Evolutionary conservation across 176 grass and related monocot genomes (phyloP).

Genomic region (Aechmea fasciata): DNA sequence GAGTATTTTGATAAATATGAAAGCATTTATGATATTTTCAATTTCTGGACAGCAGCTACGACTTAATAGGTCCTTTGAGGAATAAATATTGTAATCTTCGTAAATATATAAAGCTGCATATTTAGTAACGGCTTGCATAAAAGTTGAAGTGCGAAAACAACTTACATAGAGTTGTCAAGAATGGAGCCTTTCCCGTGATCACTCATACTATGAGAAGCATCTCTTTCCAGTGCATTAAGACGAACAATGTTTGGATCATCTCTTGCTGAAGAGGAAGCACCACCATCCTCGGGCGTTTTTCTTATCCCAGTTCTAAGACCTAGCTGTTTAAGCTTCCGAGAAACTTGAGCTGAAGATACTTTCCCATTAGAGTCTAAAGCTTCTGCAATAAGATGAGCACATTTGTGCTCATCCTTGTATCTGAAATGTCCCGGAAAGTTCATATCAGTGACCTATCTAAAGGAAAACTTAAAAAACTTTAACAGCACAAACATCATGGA

Average conservation of each 20-base stretch:
- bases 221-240: constrained; percentile 6
- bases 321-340: constrained; percentile 71
- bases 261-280: constrained; percentile 23
- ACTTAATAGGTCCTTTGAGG: not conserved
- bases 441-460: not conserved
- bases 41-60: too few species aligned
- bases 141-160: not conserved
- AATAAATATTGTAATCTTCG: constrained; percentile 7
- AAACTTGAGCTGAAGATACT: constrained; percentile 69
- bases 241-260: constrained; percentile 23
- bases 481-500: not conserved
- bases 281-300: constrained; percentile 31
- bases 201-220: constrained; percentile 3
- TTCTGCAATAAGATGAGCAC: constrained; percentile 62
- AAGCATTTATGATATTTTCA: too few species aligned
- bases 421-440: constrained; percentile 35
- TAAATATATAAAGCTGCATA: not conserved
- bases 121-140: not conserved
- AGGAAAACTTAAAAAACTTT: not conserved
- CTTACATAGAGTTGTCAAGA: constrained; percentile 34
- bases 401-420: constrained; percentile 71
- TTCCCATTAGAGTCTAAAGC: constrained; percentile 69
- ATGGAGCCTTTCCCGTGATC: constrained; percentile 16
- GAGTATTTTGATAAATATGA: too few species aligned
- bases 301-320: constrained; percentile 50